Conservation (phyloP, 2,329 filamentous ascomycete genomes). For the Claviceps digitariae region DNA sequence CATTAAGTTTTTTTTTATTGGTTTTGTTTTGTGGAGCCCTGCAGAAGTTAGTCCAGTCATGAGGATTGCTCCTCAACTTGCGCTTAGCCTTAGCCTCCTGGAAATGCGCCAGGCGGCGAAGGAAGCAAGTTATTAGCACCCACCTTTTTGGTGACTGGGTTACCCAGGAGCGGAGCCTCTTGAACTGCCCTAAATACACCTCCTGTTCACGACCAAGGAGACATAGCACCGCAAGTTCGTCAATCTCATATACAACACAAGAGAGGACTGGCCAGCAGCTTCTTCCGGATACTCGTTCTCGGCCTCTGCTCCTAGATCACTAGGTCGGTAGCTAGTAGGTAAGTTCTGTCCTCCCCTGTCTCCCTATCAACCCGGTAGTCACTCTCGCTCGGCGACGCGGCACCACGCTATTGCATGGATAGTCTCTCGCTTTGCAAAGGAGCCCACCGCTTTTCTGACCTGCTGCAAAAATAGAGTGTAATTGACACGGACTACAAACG, state of each 20-base stretch:
- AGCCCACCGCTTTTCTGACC: not conserved
- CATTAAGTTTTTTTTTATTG: not conserved
- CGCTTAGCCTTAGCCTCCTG: not conserved
- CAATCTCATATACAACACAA: not conserved
- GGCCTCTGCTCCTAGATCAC: not conserved
- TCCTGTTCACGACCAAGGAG: not conserved
- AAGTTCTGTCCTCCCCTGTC: not conserved
- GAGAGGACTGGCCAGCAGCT: not conserved
- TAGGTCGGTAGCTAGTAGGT: not conserved
- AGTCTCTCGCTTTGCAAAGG: not conserved
- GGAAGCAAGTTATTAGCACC: not conserved
- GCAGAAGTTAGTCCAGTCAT: not conserved
- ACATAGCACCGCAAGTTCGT: not conserved
- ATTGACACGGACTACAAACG: not conserved
- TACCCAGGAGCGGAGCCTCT: not conserved
- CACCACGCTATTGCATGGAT: not conserved
- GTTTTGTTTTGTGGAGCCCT: slow-evolving; percentile 3
- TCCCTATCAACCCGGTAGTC: not conserved
- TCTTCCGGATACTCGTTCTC: not conserved
- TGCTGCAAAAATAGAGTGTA: not conserved
- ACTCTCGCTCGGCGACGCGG: not conserved
- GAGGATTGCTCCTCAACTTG: not conserved
- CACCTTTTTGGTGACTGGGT: not conserved
- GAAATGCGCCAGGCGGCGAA: not conserved
- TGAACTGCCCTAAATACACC: not conserved